Percentiles rank a stretch among this genome's conserved stretches.
phyloP scores from a whole-genome alignment of 495 filamentous ascomycete species.

The Penicillium arizonense region DNA sequence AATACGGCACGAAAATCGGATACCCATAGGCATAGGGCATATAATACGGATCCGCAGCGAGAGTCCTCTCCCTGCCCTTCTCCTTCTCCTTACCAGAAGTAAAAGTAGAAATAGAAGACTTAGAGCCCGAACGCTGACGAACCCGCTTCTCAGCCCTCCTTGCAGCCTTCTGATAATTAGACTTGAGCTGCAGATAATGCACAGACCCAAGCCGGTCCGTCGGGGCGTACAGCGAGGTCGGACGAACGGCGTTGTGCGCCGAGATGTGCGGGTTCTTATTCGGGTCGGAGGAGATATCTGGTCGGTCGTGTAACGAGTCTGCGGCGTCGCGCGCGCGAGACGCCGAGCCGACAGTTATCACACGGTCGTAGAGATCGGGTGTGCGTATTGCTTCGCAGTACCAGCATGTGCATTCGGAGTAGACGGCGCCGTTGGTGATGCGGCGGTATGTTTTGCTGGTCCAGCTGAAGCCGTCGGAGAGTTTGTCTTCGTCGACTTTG shows the following conservation, averaged over 20 bases:
- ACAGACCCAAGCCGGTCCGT: constrained; percentile 6
- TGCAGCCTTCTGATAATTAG: constrained; percentile 59
- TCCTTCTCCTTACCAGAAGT: constrained; percentile 27
- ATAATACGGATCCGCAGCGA: constrained; percentile 19
- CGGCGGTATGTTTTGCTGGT: constrained; percentile 71
- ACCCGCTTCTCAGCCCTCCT: constrained; percentile 63
- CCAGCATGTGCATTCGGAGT: constrained; percentile 85
- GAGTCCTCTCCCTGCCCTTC: constrained; percentile 24
- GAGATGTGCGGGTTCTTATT: constrained; percentile 70
- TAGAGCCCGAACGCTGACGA: constrained; percentile 21
- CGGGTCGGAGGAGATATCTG: constrained; percentile 53
- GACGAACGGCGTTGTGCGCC: constrained; percentile 58
- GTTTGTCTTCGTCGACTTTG: constrained; percentile 66
- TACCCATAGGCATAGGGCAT: constrained; percentile 41
- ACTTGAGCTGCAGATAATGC: constrained; percentile 32
- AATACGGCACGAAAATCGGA: constrained; percentile 52
- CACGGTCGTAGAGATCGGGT: constrained; percentile 47
- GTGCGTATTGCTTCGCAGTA: constrained; percentile 80
- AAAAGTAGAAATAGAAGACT: not conserved
- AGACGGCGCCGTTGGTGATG: constrained; percentile 54
- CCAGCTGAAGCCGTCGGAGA: constrained; percentile 68
- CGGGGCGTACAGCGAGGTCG: constrained; percentile 10
- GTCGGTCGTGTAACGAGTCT: constrained; percentile 51
- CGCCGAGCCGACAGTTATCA: constrained; percentile 28
- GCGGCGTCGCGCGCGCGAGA: constrained; percentile 37